Conservation (phyloP, 106 monocot genomes). For the Dendrobium catenatum region DNA sequence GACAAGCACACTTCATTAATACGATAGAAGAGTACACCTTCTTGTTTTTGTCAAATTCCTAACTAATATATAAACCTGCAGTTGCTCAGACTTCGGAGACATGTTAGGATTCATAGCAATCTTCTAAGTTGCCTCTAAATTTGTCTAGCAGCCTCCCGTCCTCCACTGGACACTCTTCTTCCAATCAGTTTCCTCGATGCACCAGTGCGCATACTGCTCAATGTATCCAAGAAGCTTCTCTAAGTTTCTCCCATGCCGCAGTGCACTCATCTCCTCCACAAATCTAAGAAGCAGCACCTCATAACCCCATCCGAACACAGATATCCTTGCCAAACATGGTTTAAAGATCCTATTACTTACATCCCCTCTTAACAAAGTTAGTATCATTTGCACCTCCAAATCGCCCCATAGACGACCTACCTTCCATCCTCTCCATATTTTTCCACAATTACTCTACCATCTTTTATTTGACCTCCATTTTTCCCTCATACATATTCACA, state of each 20-base stretch:
- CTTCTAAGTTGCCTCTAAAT: neutral
- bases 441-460: neutral
- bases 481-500: neutral
- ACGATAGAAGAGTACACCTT: neutral
- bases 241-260: neutral
- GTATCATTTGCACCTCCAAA: neutral
- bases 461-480: neutral
- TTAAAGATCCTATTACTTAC: too few relatives aligned
- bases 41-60: neutral
- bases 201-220: neutral
- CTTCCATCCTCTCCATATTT: neutral
- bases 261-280: too few relatives aligned
- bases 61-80: neutral
- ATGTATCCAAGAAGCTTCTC: neutral
- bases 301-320: too few relatives aligned
- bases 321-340: too few relatives aligned
- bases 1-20: neutral
- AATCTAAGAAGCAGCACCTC: too few relatives aligned
- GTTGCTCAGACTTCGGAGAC: neutral
- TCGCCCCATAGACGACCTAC: neutral
- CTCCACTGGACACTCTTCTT: neutral
- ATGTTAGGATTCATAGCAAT: neutral
- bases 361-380: neutral
- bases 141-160: neutral
- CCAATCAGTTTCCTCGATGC: neutral